These are phyloP conservation scores for Verticillium tricorpus DNA, from an alignment of 2,329 filamentous ascomycete genomes.

Conservation along the genomic window DNA sequence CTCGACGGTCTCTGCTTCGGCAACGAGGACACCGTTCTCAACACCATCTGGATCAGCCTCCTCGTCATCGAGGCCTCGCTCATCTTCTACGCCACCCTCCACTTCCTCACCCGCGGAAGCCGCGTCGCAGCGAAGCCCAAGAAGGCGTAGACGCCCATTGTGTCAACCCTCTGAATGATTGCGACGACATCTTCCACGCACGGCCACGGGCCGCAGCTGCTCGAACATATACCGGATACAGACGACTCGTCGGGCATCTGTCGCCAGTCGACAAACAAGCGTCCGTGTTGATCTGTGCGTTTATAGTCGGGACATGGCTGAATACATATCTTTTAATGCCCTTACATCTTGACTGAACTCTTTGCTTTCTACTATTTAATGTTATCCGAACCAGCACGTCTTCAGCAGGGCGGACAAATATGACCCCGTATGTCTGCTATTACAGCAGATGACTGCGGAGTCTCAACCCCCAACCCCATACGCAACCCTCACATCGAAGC, in stretches of 20 bases:
- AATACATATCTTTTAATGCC: no score
- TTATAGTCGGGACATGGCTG: no score
- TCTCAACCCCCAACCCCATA: no score
- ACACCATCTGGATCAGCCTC: constrained; percentile 43
- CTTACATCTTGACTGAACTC: no score
- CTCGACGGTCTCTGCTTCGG: constrained; percentile 20
- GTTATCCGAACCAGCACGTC: no score
- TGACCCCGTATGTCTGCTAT: no score
- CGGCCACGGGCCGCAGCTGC: background rate
- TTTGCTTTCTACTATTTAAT: no score
- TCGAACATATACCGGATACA: background rate
- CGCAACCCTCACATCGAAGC: no score
- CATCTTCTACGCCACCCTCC: constrained; percentile 33
- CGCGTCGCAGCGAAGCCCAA: background rate
- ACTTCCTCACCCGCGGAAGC: background rate
- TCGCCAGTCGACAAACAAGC: no score
- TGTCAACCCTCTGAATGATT: background rate
- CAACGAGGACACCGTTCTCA: constrained; percentile 34
- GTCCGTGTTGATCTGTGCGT: no score
- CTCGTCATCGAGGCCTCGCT: constrained; percentile 39
- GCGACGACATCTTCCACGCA: background rate
- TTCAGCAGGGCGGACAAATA: no score
- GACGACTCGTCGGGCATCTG: background rate
- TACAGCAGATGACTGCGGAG: no score
- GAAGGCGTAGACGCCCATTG: background rate